These are phyloP conservation scores for sorghum (Sorghum bicolor) DNA, from an alignment of 176 grass and related monocot genomes.

Conservation along the genomic window DNA sequence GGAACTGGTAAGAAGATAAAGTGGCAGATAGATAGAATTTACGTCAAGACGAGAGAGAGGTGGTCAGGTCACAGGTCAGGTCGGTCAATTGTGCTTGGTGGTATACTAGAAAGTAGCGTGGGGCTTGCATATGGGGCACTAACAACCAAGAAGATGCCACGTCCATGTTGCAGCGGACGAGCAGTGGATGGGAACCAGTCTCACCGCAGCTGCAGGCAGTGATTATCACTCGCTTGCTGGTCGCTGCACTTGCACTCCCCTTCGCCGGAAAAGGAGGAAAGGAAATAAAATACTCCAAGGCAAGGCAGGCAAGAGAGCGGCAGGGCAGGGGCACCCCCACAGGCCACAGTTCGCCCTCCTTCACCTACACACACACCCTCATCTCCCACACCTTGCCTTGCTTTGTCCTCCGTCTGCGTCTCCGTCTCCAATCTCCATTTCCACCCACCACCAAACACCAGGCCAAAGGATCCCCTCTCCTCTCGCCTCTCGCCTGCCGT, in stretches of 20 bases:
- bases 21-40: too few species aligned
- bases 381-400: neutral
- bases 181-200: neutral
- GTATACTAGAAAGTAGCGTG: neutral
- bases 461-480: neutral
- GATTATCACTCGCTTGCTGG: neutral
- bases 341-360: neutral
- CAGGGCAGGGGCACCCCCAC: neutral
- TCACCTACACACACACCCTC: slow-evolving; percentile 18
- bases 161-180: slow-evolving; percentile 57
- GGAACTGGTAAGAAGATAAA: too few species aligned
- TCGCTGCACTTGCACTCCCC: neutral
- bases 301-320: neutral
- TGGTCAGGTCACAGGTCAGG: too few species aligned
- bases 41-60: too few species aligned
- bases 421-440: slow-evolving; percentile 20
- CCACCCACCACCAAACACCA: slow-evolving; percentile 47
- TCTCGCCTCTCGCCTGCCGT: neutral
- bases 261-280: slow-evolving; percentile 6
- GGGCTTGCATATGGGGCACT: neutral
- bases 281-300: slow-evolving; percentile 8
- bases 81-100: too few species aligned
- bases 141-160: slow-evolving; percentile 62
- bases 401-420: neutral
- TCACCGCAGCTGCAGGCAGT: neutral